phyloP scores from a whole-genome alignment of 129 eudicot genomes.

The Kitagawia praeruptora region DNA sequence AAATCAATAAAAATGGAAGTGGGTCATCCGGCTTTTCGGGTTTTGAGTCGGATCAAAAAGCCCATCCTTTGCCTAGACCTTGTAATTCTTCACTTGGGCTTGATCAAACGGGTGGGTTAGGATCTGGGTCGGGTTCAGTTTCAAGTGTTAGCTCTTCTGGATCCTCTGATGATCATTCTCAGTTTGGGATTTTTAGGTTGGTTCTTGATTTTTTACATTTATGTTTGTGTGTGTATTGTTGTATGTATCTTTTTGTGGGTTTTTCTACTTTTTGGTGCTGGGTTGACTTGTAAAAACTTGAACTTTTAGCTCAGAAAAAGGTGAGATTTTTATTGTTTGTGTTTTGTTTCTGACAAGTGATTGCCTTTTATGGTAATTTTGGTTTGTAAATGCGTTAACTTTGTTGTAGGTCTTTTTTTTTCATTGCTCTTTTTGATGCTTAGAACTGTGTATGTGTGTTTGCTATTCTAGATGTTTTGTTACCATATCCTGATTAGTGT shows the following conservation, averaged over 20 bases:
- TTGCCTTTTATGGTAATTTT: constrained; percentile 1
- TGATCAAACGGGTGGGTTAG: constrained; percentile 29
- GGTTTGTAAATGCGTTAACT: background rate
- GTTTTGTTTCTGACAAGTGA: background rate
- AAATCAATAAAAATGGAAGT: constrained; percentile 14
- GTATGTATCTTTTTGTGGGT: background rate
- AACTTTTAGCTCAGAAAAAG: background rate
- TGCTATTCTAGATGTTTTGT: background rate
- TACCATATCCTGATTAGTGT: background rate
- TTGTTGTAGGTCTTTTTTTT: background rate
- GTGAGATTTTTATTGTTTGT: background rate
- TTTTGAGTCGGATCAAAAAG: constrained; percentile 47
- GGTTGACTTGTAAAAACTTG: background rate
- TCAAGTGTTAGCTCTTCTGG: constrained; percentile 80
- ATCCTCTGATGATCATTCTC: constrained; percentile 66
- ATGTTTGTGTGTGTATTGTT: background rate
- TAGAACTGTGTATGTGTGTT: background rate
- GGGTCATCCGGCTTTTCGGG: constrained; percentile 55
- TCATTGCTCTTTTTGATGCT: background rate
- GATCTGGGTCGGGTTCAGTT: constrained; percentile 57
- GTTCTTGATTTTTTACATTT: background rate
- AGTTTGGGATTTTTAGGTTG: constrained; percentile 44
- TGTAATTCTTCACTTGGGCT: background rate
- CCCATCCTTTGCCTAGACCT: constrained; percentile 73
- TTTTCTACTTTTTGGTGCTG: background rate